Evolutionary conservation across 2,329 filamentous ascomycete species (phyloP).

Genomic region (Cytospora chrysosperma): DNA sequence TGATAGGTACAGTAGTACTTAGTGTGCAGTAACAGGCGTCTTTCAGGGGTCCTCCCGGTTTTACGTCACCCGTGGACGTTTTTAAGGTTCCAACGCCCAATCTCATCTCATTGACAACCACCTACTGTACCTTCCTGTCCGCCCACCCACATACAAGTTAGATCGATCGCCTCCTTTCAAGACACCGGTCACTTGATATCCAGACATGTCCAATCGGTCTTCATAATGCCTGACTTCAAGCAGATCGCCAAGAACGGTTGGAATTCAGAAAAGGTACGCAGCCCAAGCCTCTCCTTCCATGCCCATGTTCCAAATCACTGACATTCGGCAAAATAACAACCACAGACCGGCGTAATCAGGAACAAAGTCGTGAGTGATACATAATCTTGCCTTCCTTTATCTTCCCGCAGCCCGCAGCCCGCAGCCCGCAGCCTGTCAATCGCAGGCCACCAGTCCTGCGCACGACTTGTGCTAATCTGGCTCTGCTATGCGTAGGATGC

Average conservation of each 20-base stretch:
- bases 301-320: neutral
- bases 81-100: slow-evolving; percentile 8
- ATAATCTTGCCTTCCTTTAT: too few species aligned
- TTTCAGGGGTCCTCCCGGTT: slow-evolving; percentile 13
- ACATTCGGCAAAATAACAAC: slow-evolving; percentile 5
- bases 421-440: neutral
- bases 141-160: too few species aligned
- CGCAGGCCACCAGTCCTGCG: neutral
- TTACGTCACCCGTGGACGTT: slow-evolving; percentile 6
- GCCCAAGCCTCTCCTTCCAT: neutral
- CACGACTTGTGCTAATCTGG: neutral
- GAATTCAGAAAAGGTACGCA: slow-evolving; percentile 46
- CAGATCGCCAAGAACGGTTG: slow-evolving; percentile 51
- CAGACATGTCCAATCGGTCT: neutral
- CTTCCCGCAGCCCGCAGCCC: too few species aligned
- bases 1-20: too few species aligned
- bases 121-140: neutral
- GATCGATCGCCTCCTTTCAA: neutral
- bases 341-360: slow-evolving; percentile 35
- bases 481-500: slow-evolving; percentile 7
- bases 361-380: slow-evolving; percentile 45
- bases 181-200: neutral
- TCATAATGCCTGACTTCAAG: slow-evolving; percentile 46
- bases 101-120: neutral
- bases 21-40: neutral